Percentiles rank a stretch among this genome's conserved stretches.
Evolutionary conservation across 129 eudicot species (phyloP).

Genomic region (Logfia minima): DNA sequence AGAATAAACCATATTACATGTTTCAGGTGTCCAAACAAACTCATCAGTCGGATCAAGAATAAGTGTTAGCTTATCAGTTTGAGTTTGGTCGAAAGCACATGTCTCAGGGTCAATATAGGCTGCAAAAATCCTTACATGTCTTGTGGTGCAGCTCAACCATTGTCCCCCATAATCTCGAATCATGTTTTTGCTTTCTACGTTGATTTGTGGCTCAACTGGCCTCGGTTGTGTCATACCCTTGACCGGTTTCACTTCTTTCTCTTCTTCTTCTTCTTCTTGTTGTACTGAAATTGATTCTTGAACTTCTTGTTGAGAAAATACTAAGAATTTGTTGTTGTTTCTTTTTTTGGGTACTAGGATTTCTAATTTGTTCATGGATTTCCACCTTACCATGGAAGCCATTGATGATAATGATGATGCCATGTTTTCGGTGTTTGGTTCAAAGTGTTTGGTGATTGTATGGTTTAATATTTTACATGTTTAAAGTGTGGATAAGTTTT

Average conservation of each 20-base stretch:
- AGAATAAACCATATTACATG: slow-evolving; percentile 71
- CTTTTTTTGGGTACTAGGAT: slow-evolving; percentile 24
- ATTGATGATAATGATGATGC: slow-evolving; percentile 71
- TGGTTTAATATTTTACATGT: slow-evolving; percentile 13
- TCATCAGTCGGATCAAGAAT: slow-evolving; percentile 84
- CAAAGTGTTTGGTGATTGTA: slow-evolving; percentile 1
- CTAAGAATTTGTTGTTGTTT: slow-evolving; percentile 21
- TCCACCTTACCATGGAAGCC: slow-evolving; percentile 60
- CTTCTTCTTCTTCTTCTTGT: slow-evolving; percentile 47
- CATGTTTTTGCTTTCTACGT: slow-evolving; percentile 81
- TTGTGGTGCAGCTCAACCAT: slow-evolving; percentile 82
- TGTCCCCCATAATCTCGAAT: slow-evolving; percentile 68
- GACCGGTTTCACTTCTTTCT: slow-evolving; percentile 29
- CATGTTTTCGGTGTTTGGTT: slow-evolving; percentile 36
- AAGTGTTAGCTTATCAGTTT: slow-evolving; percentile 83
- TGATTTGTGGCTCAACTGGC: slow-evolving; percentile 67
- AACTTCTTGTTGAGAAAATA: slow-evolving; percentile 55
- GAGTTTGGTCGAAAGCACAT: slow-evolving; percentile 77
- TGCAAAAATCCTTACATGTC: slow-evolving; percentile 83
- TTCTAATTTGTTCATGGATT: slow-evolving; percentile 20
- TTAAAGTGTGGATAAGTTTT: slow-evolving; percentile 49
- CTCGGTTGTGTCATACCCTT: slow-evolving; percentile 43
- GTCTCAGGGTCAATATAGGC: slow-evolving; percentile 90
- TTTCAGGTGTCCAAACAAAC: slow-evolving; percentile 77
- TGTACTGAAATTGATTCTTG: slow-evolving; percentile 35